These are phyloP conservation scores for Pythium phragmiticola DNA, from an alignment of 352 stramenopile genomes.

Conservation along the genomic window DNA sequence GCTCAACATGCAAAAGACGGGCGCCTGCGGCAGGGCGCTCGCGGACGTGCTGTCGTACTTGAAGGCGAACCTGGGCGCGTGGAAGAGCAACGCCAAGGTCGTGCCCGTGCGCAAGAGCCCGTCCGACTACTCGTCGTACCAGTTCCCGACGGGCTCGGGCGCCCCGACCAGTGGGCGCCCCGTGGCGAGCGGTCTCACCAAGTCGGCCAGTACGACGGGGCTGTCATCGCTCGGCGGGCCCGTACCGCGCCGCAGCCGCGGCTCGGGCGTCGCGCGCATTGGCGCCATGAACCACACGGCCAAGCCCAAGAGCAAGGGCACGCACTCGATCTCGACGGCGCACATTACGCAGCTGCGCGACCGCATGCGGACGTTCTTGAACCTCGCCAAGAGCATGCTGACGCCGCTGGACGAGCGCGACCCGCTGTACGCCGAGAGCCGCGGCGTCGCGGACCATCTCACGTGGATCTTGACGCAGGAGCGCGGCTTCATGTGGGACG, in stretches of 20 bases:
- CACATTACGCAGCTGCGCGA: conserved; percentile 93
- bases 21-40: conserved; percentile 58
- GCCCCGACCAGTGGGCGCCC: conserved; percentile 32
- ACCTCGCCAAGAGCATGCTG: conserved; percentile 89
- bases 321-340: conserved; percentile 72
- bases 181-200: conserved; percentile 57
- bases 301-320: conserved; percentile 62
- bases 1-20: conserved; percentile 72
- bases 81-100: conserved; percentile 79
- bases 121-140: conserved; percentile 82
- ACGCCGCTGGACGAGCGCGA: conserved; percentile 75
- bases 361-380: conserved; percentile 93
- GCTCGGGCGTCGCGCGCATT: conserved; percentile 79
- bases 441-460: conserved; percentile 92
- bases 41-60: conserved; percentile 72
- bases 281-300: conserved; percentile 74
- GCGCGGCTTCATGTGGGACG: conserved; percentile 98
- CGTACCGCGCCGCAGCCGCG: conserved; percentile 74
- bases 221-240: conserved; percentile 72
- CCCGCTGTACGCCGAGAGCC: conserved; percentile 79
- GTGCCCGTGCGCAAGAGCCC: conserved; percentile 82
- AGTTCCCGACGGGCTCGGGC: conserved; percentile 47
- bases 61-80: conserved; percentile 53
- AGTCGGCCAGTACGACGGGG: conserved; percentile 87
- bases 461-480: conserved; percentile 96